Evolutionary conservation across 306 rosid species (phyloP).

Genomic region (Carpinus fangiana): DNA sequence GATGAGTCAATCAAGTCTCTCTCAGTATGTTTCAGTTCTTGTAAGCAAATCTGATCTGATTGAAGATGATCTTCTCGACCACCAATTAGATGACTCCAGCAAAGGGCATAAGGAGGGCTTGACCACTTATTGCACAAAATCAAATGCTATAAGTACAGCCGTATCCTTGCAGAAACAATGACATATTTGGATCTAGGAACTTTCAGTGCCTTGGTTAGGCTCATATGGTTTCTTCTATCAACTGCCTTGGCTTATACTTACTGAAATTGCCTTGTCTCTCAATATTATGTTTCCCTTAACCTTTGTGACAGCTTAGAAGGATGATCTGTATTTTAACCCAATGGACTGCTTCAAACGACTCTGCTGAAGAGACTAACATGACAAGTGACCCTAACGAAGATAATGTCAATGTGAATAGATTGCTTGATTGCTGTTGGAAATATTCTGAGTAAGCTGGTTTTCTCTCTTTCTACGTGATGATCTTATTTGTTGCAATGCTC

Average conservation of each 20-base stretch:
- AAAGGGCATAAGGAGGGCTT: conserved; percentile 33
- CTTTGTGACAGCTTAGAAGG: conserved; percentile 55
- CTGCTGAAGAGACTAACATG: conserved; percentile 23
- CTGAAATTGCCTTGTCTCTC: not conserved
- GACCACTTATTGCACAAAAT: conserved; percentile 31
- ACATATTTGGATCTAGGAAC: not conserved
- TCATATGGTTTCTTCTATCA: conserved; percentile 6
- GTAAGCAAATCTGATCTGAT: conserved; percentile 67
- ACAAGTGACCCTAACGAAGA: conserved; percentile 27
- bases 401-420: conserved; percentile 42
- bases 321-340: conserved; percentile 64
- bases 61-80: conserved; percentile 84
- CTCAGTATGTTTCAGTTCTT: conserved; percentile 53
- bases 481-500: not conserved
- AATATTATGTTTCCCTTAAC: conserved; percentile 49
- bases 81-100: conserved; percentile 36
- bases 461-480: conserved; percentile 1
- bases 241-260: conserved; percentile 1
- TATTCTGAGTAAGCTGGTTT: conserved; percentile 46
- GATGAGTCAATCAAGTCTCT: conserved; percentile 53
- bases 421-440: conserved; percentile 64
- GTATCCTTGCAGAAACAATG: conserved; percentile 63
- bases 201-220: not conserved
- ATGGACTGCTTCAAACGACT: conserved; percentile 60
- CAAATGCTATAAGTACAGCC: conserved; percentile 58